phyloP scores from a whole-genome alignment of 768 basidiomycete species.

The Kwoniella mangroviensis region DNA sequence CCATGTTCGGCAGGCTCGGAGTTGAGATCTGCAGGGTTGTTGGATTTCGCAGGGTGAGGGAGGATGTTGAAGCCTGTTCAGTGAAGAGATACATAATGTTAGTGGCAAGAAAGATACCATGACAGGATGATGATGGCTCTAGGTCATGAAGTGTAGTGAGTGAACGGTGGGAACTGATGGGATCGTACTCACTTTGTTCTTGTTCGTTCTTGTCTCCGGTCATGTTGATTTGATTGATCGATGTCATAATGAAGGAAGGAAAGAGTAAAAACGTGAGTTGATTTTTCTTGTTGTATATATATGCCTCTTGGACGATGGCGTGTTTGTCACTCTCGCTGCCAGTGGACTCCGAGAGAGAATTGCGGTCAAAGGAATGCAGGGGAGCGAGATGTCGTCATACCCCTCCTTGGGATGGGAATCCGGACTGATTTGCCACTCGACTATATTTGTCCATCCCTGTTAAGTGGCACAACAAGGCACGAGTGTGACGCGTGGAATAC shows the following conservation, averaged over 20 bases:
- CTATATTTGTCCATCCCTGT: background rate
- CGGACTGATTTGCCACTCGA: background rate
- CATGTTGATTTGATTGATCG: conserved; percentile 29
- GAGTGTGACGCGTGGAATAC: conserved; percentile 10
- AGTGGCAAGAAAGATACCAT: conserved; percentile 1
- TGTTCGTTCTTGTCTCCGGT: conserved; percentile 25
- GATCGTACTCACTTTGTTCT: conserved; percentile 26
- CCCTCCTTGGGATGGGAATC: background rate
- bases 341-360: background rate
- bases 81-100: background rate
- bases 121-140: background rate
- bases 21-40: conserved; percentile 55
- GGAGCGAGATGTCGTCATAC: conserved; percentile 9
- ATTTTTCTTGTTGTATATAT: conserved; percentile 8
- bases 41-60: conserved; percentile 57
- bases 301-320: background rate
- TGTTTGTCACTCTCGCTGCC: conserved; percentile 6
- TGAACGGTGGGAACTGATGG: no score
- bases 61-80: conserved; percentile 54
- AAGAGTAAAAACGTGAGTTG: background rate
- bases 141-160: no score
- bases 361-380: background rate
- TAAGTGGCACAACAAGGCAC: background rate
- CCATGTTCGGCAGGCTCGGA: conserved; percentile 49
- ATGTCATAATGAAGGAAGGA: conserved; percentile 16